Percentiles rank a stretch among this genome's conserved stretches.
Evolutionary conservation across 352 stramenopile species (phyloP).

Genomic region (Phytopythium oedochilum): DNA sequence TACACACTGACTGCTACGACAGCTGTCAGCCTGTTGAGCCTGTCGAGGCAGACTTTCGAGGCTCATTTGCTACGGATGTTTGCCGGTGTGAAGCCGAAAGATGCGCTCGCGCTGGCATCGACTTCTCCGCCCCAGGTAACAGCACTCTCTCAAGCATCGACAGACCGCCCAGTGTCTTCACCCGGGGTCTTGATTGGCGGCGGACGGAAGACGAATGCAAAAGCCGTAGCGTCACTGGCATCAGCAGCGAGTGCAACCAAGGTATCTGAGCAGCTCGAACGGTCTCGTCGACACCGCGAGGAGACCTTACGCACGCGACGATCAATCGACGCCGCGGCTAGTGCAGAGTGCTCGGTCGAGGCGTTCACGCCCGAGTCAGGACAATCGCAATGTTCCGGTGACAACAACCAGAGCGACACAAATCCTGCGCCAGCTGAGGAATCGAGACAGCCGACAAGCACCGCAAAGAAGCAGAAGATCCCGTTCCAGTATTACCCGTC

Average conservation of each 20-base stretch:
- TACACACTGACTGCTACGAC: conserved; percentile 20
- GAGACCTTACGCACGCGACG: background rate
- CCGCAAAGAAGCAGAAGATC: background rate
- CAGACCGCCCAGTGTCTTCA: conserved; percentile 30
- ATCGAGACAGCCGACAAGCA: background rate
- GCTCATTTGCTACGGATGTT: conserved; percentile 35
- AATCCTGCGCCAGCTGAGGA: background rate
- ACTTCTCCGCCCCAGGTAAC: conserved; percentile 5
- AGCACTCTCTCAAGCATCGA: conserved; percentile 19
- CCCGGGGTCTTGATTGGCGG: background rate
- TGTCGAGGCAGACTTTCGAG: conserved; percentile 36
- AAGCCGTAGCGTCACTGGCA: conserved; percentile 8
- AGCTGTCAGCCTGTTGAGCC: conserved; percentile 19
- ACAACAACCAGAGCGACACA: background rate
- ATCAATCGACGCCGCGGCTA: no score
- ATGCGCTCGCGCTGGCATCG: conserved; percentile 8
- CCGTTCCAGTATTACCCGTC: conserved; percentile 32
- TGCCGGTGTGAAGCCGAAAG: conserved; percentile 18
- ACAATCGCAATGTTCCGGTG: no score
- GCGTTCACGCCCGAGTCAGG: background rate
- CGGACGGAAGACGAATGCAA: conserved; percentile 4
- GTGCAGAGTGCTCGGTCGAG: background rate
- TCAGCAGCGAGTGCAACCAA: conserved; percentile 19
- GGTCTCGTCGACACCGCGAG: conserved; percentile 24
- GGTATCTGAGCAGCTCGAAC: conserved; percentile 21